A percentile compares a stretch with the other conserved stretches of the same genome.
These are phyloP conservation scores for Aspergillus ostianus DNA, from an alignment of 495 filamentous ascomycete genomes.

Conservation along the genomic window DNA sequence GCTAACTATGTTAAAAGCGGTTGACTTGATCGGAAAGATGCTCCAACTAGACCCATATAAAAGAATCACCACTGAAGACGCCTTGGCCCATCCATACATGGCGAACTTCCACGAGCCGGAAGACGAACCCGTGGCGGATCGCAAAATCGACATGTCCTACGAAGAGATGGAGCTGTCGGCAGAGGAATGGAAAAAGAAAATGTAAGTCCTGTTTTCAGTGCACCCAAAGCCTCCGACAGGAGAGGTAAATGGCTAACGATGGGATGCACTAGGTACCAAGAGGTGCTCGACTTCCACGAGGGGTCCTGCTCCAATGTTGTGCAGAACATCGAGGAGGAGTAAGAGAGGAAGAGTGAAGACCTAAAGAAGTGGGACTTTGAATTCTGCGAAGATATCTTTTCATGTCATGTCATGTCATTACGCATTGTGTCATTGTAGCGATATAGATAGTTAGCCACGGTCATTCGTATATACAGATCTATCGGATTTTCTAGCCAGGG, in stretches of 20 bases:
- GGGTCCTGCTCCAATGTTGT: background rate
- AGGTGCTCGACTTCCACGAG: constrained; percentile 90
- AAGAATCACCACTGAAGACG: constrained; percentile 77
- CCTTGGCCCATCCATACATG: constrained; percentile 85
- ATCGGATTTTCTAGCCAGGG: too few relatives aligned
- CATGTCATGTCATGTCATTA: background rate
- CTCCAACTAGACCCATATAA: constrained; percentile 93
- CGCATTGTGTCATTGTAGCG: background rate
- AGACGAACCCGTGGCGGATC: constrained; percentile 88
- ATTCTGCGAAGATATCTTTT: background rate
- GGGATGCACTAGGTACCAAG: constrained; percentile 71
- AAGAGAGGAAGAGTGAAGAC: background rate
- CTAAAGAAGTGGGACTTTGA: too few relatives aligned
- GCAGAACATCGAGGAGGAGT: background rate
- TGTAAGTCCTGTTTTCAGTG: constrained; percentile 52
- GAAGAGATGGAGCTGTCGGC: constrained; percentile 95
- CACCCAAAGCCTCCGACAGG: background rate
- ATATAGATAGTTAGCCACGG: background rate
- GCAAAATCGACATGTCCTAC: constrained; percentile 98
- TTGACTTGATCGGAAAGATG: constrained; percentile 93
- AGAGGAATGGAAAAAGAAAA: constrained; percentile 99
- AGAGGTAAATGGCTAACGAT: too few relatives aligned
- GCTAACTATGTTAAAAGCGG: constrained; percentile 50
- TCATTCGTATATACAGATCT: too few relatives aligned
- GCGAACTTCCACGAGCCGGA: constrained; percentile 93